A percentile compares a stretch with the other conserved stretches of the same genome.
Evolutionary conservation across 805 yeast species (phyloP).

Genomic region (Yarrowia bubula): DNA sequence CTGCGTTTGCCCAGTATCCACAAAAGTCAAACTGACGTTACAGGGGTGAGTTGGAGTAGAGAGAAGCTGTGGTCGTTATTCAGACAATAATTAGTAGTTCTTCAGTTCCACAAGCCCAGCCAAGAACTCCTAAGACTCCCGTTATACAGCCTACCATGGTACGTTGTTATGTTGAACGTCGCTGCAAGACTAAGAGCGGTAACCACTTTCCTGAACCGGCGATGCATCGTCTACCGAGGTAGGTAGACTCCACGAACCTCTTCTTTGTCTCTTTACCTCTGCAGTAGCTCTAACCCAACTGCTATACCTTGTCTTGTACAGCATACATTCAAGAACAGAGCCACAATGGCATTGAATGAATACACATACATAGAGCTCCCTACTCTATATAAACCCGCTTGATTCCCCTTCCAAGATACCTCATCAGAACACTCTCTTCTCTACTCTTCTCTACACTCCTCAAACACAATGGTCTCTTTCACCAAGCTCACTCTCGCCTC

Average conservation of each 20-base stretch:
- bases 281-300: constrained; percentile 6
- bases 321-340: not conserved
- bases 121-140: too few relatives aligned
- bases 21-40: not conserved
- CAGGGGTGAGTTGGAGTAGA: not conserved
- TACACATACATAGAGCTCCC: not conserved
- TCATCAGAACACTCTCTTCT: not conserved
- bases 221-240: not conserved
- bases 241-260: not conserved
- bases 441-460: not conserved
- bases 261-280: not conserved
- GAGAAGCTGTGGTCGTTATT: not conserved
- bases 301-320: not conserved
- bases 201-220: not conserved
- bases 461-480: constrained; percentile 13
- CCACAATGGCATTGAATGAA: not conserved
- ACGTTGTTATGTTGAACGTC: too few relatives aligned
- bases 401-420: not conserved
- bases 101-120: too few relatives aligned
- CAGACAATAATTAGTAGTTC: too few relatives aligned
- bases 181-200: too few relatives aligned
- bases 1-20: not conserved
- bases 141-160: too few relatives aligned
- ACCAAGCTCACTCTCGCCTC: constrained; percentile 17
- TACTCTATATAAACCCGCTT: not conserved